Base-by-base conservation (phyloP, 2,329 filamentous ascomycete species). In the Myriosclerotinia duriaeana region DNA sequence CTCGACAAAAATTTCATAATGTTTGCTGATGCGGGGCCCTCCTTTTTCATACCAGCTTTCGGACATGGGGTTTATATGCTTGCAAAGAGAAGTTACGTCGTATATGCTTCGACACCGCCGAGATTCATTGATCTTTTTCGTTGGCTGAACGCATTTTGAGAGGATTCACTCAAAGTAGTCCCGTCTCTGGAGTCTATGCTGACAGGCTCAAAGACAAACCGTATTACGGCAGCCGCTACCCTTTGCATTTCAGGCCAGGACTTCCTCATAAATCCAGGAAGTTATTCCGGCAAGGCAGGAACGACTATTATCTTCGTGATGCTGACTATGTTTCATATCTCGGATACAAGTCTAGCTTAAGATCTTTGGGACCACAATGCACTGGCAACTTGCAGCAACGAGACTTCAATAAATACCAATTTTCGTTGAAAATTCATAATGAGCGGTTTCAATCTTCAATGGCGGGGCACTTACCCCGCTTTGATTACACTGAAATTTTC, bases 1-100 rank as follows among this genome's bases (percentile, higher is more conserved):
- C 82, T 96, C 66, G 80, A 84, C 63, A 80, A 85, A 68, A 85
- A 68, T 82, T 87, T 69, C 81, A 87, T 53, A 82, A 88, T 68
- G 81, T 84, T 66, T 93, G 89, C 89, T 96, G 92, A 92, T 92
- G 90, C 75, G 90, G 90, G 65, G 86, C 94, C 15, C 30, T 36
- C 9, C 30, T 9, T 3, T 53, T 34, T 4, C 52, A 7, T 53
- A 53, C 26, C 52, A 34, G 30, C 20, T 7, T 53, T 53, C 15
- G 3, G 34, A 9, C 9, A 53, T 17, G 15, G 3, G 8, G 9
- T 34, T 53, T n/a, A 53, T 36, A 34, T 7, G 7, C 17, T 14
- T 15, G 22, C 50, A 30, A 14, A 30, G 2, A 53, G 14, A 30
- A 14, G 7, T n/a, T 48, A 48, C 7, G 22, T 30, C 7, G 22